phyloP scores from a whole-genome alignment of 106 monocot species.

The Dendrobium officinale region DNA sequence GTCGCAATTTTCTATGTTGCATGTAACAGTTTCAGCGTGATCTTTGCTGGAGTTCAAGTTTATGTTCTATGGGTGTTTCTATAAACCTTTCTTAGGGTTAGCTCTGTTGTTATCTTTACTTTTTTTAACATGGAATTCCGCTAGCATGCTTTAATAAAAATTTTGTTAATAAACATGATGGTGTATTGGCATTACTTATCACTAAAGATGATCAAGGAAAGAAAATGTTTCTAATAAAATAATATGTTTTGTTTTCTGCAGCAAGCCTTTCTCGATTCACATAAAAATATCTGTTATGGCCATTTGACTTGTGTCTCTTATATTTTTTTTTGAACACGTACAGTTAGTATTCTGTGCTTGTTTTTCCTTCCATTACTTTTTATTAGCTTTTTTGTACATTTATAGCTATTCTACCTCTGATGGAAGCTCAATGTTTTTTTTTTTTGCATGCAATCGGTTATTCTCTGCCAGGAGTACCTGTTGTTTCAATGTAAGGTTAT shows the following conservation, averaged over 20 bases:
- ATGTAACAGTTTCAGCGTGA: neutral
- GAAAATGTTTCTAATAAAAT: neutral
- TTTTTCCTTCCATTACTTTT: neutral
- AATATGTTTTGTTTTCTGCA: neutral
- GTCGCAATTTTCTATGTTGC: neutral
- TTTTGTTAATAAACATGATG: neutral
- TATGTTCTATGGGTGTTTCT: neutral
- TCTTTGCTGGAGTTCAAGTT: neutral
- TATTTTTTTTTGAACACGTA: neutral
- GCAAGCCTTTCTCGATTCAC: neutral
- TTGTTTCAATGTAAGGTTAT: slow-evolving; percentile 64
- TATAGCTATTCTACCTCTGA: slow-evolving; percentile 4
- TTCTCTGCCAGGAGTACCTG: slow-evolving; percentile 64
- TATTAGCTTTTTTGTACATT: neutral
- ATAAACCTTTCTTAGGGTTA: neutral
- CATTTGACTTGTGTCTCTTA: neutral
- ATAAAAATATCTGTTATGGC: neutral
- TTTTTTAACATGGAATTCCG: neutral
- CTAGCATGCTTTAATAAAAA: neutral
- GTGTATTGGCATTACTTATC: neutral
- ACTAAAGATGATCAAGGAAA: neutral
- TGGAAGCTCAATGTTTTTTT: slow-evolving; percentile 7
- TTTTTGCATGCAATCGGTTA: slow-evolving; percentile 34
- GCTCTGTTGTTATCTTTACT: neutral
- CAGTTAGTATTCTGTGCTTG: neutral